phyloP scores from a whole-genome alignment of 2,329 filamentous ascomycete genomes.

The Penicillium sp. region DNA sequence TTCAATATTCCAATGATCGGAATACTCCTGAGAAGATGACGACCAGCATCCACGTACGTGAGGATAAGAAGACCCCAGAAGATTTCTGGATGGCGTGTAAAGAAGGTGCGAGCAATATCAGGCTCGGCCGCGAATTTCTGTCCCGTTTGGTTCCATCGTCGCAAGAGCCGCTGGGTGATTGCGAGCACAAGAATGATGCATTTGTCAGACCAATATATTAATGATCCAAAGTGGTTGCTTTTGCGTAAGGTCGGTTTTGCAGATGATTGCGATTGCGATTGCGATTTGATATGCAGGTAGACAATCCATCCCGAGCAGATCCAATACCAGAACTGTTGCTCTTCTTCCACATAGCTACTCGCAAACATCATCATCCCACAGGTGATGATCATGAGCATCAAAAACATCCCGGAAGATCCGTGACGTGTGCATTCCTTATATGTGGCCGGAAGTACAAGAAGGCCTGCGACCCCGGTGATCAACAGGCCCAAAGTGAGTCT shows the following conservation, averaged over 20 bases:
- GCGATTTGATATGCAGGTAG: conserved; percentile 47
- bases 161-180: conserved; percentile 62
- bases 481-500: conserved; percentile 40
- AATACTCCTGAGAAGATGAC: conserved; percentile 41
- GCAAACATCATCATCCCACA: conserved; percentile 96
- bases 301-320: conserved; percentile 54
- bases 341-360: conserved; percentile 95
- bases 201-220: conserved; percentile 10
- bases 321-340: conserved; percentile 99
- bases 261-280: conserved; percentile 22
- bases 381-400: conserved; percentile 55
- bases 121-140: conserved; percentile 92
- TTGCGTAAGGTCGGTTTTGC: neutral
- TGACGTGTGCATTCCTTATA: conserved; percentile 31
- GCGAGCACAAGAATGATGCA: conserved; percentile 53
- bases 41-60: conserved; percentile 65
- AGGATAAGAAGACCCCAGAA: conserved; percentile 73
- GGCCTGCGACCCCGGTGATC: conserved; percentile 47
- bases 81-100: conserved; percentile 61
- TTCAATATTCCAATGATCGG: conserved; percentile 28
- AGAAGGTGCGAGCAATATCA: conserved; percentile 75
- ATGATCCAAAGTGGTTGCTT: neutral
- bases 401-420: conserved; percentile 34
- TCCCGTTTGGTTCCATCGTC: conserved; percentile 94
- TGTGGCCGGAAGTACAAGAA: conserved; percentile 35